Conservation (phyloP, 139 green algal genomes). For the Micractinium conductrix region DNA sequence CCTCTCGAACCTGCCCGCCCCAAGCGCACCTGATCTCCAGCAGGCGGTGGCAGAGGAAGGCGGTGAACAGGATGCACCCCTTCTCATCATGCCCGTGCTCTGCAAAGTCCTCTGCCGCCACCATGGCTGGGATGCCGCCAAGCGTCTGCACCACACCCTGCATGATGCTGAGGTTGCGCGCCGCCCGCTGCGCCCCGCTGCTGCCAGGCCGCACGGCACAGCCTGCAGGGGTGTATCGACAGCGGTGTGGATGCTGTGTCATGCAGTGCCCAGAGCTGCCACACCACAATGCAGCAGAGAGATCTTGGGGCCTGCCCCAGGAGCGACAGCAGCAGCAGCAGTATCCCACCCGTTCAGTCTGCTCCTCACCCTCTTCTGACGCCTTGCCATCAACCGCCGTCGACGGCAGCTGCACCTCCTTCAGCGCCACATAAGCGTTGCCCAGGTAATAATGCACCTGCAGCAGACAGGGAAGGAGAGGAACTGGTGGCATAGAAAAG, state of each 20-base stretch:
- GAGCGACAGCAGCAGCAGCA: neutral
- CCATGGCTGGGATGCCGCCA: slow-evolving; percentile 74
- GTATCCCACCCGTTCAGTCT: neutral
- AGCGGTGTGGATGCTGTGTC: too few relatives aligned
- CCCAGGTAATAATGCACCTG: slow-evolving; percentile 78
- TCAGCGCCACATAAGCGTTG: slow-evolving; percentile 46
- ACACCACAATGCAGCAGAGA: neutral
- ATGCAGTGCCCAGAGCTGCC: too few relatives aligned
- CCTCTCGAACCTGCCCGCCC: too few relatives aligned
- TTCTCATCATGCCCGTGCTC: slow-evolving; percentile 76
- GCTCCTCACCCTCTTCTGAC: neutral
- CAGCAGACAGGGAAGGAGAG: too few relatives aligned
- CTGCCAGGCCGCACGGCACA: too few relatives aligned
- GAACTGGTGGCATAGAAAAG: too few relatives aligned
- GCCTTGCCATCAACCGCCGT: neutral
- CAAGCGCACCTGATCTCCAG: slow-evolving; percentile 62
- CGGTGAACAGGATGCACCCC: slow-evolving; percentile 70
- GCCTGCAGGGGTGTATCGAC: neutral
- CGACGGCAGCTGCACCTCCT: slow-evolving; percentile 43
- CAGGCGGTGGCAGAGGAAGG: slow-evolving; percentile 77
- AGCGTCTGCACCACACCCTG: slow-evolving; percentile 54
- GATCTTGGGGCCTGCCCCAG: too few relatives aligned
- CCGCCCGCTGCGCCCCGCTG: neutral
- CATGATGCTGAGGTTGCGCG: slow-evolving; percentile 72
- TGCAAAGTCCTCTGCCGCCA: slow-evolving; percentile 68